These are phyloP conservation scores for Trypanosoma cruzi DNA, from an alignment of 208 protist genomes.

Conservation along the genomic window DNA sequence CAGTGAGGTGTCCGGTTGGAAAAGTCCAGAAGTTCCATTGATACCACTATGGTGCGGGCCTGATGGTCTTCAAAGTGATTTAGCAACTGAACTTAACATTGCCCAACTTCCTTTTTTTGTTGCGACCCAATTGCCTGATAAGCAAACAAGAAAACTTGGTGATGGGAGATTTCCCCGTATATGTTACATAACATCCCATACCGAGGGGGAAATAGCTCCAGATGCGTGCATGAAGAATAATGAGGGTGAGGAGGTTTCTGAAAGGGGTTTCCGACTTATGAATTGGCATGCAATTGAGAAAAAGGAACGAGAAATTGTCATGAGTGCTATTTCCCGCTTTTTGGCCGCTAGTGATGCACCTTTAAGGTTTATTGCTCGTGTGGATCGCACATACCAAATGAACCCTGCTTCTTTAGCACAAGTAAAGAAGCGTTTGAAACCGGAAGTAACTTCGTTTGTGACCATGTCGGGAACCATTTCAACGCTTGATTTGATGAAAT, in stretches of 20 bases:
- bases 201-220: slow-evolving; percentile 6
- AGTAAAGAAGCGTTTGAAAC: slow-evolving; percentile 41
- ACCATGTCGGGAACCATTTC: slow-evolving; percentile 45
- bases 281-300: slow-evolving; percentile 41
- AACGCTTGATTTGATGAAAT: slow-evolving; percentile 34
- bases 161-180: slow-evolving; percentile 20
- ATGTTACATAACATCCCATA: slow-evolving; percentile 22
- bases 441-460: slow-evolving; percentile 40
- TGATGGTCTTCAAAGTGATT: slow-evolving; percentile 71
- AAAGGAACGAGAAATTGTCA: slow-evolving; percentile 24
- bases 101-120: slow-evolving; percentile 69
- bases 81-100: slow-evolving; percentile 54
- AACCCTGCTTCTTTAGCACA: slow-evolving; percentile 37
- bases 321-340: slow-evolving; percentile 31
- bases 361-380: slow-evolving; percentile 57
- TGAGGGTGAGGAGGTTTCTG: not conserved
- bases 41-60: slow-evolving; percentile 76
- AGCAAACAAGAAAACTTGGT: slow-evolving; percentile 22
- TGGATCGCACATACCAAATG: slow-evolving; percentile 49
- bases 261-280: not conserved
- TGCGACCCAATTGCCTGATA: slow-evolving; percentile 35
- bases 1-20: slow-evolving; percentile 38
- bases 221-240: not conserved
- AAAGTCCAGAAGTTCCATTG: slow-evolving; percentile 68
- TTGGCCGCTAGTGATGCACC: slow-evolving; percentile 43